Evolutionary conservation across 2,329 filamentous ascomycete genomes (phyloP).

Genomic region (Neonectria ditissima): DNA sequence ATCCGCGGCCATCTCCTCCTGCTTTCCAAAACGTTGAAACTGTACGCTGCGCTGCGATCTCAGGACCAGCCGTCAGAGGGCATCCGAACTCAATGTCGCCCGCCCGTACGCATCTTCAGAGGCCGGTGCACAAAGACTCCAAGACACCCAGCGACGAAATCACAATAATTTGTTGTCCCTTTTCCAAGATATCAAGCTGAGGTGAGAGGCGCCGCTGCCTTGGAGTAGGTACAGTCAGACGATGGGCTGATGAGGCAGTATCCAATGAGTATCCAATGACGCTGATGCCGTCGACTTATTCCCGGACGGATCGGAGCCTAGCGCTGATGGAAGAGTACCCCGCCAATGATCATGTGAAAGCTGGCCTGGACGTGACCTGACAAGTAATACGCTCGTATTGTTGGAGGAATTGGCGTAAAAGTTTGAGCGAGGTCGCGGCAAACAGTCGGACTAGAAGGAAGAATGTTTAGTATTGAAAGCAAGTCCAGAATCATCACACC

Average conservation of each 20-base stretch:
- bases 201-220: background rate
- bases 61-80: conserved; percentile 3
- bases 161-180: no score
- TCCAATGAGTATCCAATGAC: conserved; percentile 17
- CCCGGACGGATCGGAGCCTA: conserved; percentile 11
- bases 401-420: background rate
- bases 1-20: conserved; percentile 6
- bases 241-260: conserved; percentile 8
- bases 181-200: conserved; percentile 4
- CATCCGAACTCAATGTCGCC: conserved; percentile 6
- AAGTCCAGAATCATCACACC: background rate
- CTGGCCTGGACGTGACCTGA: background rate
- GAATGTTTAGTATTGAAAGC: background rate
- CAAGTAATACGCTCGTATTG: background rate
- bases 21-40: background rate
- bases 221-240: conserved; percentile 21
- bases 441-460: background rate
- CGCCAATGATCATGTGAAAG: conserved; percentile 19
- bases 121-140: background rate
- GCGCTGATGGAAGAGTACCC: conserved; percentile 22
- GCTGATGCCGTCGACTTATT: conserved; percentile 1
- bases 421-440: background rate
- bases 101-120: conserved; percentile 14
- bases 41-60: background rate
- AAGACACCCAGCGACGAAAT: background rate